Base-by-base conservation (phyloP, 345 rosid species). In the Populus simonii region DNA sequence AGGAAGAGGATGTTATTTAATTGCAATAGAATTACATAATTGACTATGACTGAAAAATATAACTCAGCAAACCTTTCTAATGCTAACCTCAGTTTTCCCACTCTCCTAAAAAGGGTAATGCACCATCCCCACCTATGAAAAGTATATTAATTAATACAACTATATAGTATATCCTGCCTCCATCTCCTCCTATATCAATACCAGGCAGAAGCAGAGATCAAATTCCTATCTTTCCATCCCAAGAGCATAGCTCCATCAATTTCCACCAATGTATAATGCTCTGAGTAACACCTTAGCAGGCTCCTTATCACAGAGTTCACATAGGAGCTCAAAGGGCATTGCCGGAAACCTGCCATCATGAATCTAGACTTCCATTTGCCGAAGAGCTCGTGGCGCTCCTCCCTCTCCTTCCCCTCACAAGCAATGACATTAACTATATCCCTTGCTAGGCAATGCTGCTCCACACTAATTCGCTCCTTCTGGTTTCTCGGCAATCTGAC, bases 311-410 rank as follows among this genome's bases (percentile, higher is more conserved):
- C 93, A 1, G 85, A 85, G 77, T 85, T 89, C 11, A 91, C 87
- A 16, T 90, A 88, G 3, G 85, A 53, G 71, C 90, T 89, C 81
- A 91, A 79, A 1, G 91, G 91, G 81, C 66, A 85, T 55, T 84
- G 93, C 74, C 43, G 74, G 71, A 90, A 91, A 23, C 96, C 91
- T 10, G 96, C 96, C 96, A 91, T 91, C 5, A 85, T 85, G 35
- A 91, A 78, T 89, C 96, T 83, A 65, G 89, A 87, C 85, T 86
- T 89, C 96, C 96, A 91, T 85, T 91, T 91, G 29, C 96, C 90
- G 0, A 90, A 78, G 67, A 88, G 89, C 65, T 91, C 95, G 18
- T 91, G 93, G 4, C 93, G 89, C 82, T 89, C 95, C 75, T 85
- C 92, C 62, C 96, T 85, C 70, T 91, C 96, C 79, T 76, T 84